Evolutionary conservation across 2,329 filamentous ascomycete species (phyloP).

Genomic region (Fusarium sp.): DNA sequence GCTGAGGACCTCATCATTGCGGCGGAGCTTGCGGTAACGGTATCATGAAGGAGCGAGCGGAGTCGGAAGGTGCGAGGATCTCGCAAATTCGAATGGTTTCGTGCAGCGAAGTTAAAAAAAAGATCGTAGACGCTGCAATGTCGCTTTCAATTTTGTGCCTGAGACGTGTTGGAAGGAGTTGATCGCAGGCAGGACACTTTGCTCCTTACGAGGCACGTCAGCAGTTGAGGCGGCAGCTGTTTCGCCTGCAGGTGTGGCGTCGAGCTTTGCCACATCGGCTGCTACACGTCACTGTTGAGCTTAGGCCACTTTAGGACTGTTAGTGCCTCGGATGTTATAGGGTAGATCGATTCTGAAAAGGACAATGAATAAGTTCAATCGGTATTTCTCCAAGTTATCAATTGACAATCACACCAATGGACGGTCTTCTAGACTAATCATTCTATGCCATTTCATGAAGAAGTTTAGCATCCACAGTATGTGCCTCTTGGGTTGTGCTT

Average conservation of each 20-base stretch:
- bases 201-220: constrained; percentile 46
- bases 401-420: neutral
- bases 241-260: constrained; percentile 42
- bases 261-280: constrained; percentile 42
- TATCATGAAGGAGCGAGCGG: constrained; percentile 58
- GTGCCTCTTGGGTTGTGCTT: neutral
- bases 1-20: constrained; percentile 68
- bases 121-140: constrained; percentile 14
- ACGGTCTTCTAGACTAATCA: neutral
- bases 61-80: constrained; percentile 21
- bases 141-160: constrained; percentile 15
- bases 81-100: constrained; percentile 7
- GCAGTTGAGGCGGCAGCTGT: constrained; percentile 47
- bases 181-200: constrained; percentile 46
- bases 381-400: neutral
- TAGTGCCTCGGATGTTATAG: neutral
- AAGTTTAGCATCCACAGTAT: neutral
- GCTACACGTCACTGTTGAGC: constrained; percentile 14
- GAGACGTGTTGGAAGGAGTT: constrained; percentile 31
- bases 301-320: neutral
- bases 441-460: neutral
- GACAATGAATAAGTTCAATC: neutral
- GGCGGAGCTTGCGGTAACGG: constrained; percentile 48
- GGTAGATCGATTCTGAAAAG: neutral
- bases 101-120: neutral